Base-by-base conservation (phyloP, 345 rosid species). In the Hypericum androsaemum region DNA sequence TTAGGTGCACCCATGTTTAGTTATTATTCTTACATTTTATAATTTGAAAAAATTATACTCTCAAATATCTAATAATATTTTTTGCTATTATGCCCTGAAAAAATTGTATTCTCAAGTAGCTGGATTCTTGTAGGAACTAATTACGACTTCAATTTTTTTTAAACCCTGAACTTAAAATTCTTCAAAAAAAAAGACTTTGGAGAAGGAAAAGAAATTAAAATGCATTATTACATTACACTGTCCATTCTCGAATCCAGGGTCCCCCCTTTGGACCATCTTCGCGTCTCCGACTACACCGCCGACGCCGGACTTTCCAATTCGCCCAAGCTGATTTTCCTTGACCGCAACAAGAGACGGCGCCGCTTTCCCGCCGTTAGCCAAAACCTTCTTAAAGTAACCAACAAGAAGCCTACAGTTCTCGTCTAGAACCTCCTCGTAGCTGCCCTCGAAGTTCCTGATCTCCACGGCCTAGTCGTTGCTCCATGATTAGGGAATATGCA, bases 361-460 rank as follows among this genome's bases (percentile, higher is more conserved):
- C 39, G 28, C n/a, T 52, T 64, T 8, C 41, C 83, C 62, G 13
- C 53, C 16, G 39, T 57, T 65, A 32, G 43, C 49, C 47, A 80
- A 52, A 10, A 77, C 71, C 5, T 70, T 61, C 59, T 54, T 60
- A 51, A 83, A 83, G 41, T 71, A 80, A 10, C 51, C 50, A 5
- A 65, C 77, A 41, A 74, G 70, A 54, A 68, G 77, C 51, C 67
- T 68, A 56, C 86, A 80, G 55, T 83, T 83, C 61, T 77, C 79
- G 39, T 83, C 80, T 41, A 80, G 47, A 59, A 61, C 72, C 58
- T 64, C 71, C 54, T 70, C 82, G 12, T 77, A 77, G 40, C 16
- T 59, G 8, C 62, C 59, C 69, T 83, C 90, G 52, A 80, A 36
- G 37, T 59, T 73, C 66, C 70, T 80, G 50, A 83, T 56, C 70